Evolutionary conservation across 345 rosid genomes (phyloP).

Genomic region (Eucalyptus cloeziana): DNA sequence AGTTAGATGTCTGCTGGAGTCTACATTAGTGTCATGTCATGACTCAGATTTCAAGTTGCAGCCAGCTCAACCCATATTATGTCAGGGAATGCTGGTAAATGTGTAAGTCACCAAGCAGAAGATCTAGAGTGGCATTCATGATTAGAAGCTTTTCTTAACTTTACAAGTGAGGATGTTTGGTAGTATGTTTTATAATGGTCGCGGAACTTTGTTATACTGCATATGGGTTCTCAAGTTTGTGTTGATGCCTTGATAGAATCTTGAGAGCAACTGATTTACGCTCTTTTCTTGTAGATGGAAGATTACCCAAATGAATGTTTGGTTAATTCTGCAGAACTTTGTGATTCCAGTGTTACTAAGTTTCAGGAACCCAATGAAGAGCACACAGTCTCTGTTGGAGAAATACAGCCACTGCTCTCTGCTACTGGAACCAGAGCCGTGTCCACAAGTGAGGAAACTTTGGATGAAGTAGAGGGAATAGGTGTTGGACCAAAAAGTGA

Average conservation of each 20-base stretch:
- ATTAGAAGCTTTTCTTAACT: background rate
- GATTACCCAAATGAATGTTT: slow-evolving; percentile 11
- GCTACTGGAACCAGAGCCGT: slow-evolving; percentile 15
- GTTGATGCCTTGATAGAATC: background rate
- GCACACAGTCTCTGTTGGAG: slow-evolving; percentile 2
- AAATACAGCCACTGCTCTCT: slow-evolving; percentile 5
- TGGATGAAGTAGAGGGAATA: slow-evolving; percentile 3
- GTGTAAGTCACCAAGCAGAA: background rate
- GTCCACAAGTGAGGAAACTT: slow-evolving; percentile 15
- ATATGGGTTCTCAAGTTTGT: background rate
- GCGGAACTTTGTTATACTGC: background rate
- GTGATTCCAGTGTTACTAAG: slow-evolving; percentile 5
- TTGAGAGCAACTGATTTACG: background rate
- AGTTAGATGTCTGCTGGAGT: background rate
- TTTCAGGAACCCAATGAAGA: slow-evolving; percentile 8
- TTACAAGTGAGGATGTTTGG: background rate
- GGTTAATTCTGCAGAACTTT: slow-evolving; percentile 12
- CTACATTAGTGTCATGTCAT: background rate
- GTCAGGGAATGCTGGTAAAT: background rate
- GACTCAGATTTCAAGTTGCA: background rate
- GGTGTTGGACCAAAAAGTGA: slow-evolving; percentile 6
- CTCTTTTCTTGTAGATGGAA: slow-evolving; percentile 25
- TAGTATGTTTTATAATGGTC: background rate
- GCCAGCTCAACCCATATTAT: background rate
- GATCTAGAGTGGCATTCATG: background rate